phyloP scores from a whole-genome alignment of 495 filamentous ascomycete species.

The Penicillium subrubescens region DNA sequence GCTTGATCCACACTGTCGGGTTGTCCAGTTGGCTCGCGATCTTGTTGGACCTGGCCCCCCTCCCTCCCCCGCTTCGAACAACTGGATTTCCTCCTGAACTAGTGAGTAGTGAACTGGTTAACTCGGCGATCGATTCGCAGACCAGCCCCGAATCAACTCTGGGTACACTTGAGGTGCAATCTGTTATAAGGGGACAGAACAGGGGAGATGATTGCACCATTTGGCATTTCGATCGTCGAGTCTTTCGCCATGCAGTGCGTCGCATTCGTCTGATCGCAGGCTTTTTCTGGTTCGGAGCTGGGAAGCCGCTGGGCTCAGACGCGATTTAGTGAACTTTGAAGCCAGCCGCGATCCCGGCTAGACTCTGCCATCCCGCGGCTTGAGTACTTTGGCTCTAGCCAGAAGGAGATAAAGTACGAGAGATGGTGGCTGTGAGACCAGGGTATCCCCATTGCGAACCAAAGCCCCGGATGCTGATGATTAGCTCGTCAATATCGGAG shows the following conservation, averaged over 20 bases:
- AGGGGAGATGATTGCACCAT: conserved; percentile 5
- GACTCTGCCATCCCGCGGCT: background rate
- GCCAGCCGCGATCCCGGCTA: background rate
- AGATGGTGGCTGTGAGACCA: background rate
- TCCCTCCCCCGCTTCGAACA: conserved; percentile 15
- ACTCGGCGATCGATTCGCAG: background rate
- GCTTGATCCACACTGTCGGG: conserved; percentile 16
- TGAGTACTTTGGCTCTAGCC: conserved; percentile 1
- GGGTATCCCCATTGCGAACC: background rate
- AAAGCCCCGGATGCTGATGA: background rate
- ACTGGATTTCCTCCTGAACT: background rate
- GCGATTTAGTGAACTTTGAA: conserved; percentile 9
- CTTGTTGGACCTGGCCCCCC: conserved; percentile 18
- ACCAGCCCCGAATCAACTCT: background rate
- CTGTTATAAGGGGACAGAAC: background rate
- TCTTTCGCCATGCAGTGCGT: background rate
- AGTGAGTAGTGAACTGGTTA: background rate
- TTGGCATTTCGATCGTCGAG: background rate
- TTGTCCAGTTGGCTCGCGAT: conserved; percentile 13
- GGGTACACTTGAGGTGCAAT: background rate
- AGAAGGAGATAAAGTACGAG: background rate
- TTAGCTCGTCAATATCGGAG: conserved; percentile 1
- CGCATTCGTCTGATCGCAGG: background rate
- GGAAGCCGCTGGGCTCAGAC: conserved; percentile 4
- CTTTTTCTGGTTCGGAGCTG: conserved; percentile 5